These are phyloP conservation scores for Phaffomyces thermotolerans DNA, from an alignment of 805 yeast species.

Conservation along the genomic window DNA sequence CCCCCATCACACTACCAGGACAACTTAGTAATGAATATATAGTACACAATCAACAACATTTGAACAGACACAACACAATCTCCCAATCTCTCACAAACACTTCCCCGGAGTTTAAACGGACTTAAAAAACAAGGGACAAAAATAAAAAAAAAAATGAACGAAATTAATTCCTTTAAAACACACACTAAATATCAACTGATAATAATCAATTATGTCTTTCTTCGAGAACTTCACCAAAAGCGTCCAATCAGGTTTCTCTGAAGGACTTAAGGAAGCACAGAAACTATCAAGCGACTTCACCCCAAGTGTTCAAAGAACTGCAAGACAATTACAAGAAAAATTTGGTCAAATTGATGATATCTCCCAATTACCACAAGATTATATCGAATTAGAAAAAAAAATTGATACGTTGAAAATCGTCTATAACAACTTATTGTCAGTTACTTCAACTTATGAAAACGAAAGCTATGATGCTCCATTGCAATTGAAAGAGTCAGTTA, in stretches of 20 bases:
- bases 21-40: too few relatives aligned
- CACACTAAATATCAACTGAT: background rate
- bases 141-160: too few relatives aligned
- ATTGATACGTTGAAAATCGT: constrained; percentile 67
- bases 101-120: too few relatives aligned
- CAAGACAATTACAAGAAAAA: constrained; percentile 52
- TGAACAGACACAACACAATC: too few relatives aligned
- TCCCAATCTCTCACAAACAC: too few relatives aligned
- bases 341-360: constrained; percentile 61
- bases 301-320: constrained; percentile 54
- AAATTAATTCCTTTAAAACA: background rate
- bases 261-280: constrained; percentile 31
- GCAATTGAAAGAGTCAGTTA: constrained; percentile 63
- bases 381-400: constrained; percentile 57
- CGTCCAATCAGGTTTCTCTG: constrained; percentile 20
- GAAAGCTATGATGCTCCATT: constrained; percentile 84
- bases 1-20: too few relatives aligned
- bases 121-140: too few relatives aligned
- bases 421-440: constrained; percentile 49
- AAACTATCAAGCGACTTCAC: constrained; percentile 36
- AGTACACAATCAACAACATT: too few relatives aligned
- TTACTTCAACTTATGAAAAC: constrained; percentile 52
- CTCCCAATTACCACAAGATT: constrained; percentile 69
- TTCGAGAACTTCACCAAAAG: constrained; percentile 21
- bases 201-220: constrained; percentile 17